Evolutionary conservation across 2,329 filamentous ascomycete species (phyloP).

Genomic region (Elsinoe perseae): DNA sequence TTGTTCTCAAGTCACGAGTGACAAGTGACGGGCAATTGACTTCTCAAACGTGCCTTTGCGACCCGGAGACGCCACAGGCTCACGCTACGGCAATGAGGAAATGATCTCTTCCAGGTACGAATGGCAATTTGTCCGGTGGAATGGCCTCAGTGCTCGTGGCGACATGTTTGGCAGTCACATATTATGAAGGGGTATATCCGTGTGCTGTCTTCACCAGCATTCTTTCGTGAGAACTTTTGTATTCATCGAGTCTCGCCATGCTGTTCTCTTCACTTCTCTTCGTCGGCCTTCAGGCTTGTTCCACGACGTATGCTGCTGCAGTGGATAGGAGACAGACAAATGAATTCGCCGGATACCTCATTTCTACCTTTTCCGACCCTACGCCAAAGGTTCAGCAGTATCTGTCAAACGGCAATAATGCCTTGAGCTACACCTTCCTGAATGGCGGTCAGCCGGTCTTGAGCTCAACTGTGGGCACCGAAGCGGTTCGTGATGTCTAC

Average conservation of each 20-base stretch:
- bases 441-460: conserved; percentile 46
- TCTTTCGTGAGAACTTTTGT: not conserved
- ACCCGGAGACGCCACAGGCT: not conserved
- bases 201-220: not conserved
- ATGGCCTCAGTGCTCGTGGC: not conserved
- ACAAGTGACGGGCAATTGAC: not conserved
- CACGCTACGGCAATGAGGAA: not conserved
- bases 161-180: not conserved
- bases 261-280: not conserved
- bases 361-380: conserved; percentile 48
- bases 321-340: not conserved
- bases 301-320: not conserved
- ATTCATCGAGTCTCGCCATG: not conserved
- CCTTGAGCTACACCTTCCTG: conserved; percentile 42
- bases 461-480: conserved; percentile 44
- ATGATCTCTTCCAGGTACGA: not conserved
- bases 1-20: conserved; percentile 1
- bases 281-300: not conserved
- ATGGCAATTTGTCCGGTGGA: conserved; percentile 6
- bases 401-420: conserved; percentile 46
- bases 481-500: conserved; percentile 47
- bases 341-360: conserved; percentile 41
- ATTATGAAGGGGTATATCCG: not conserved
- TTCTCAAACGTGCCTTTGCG: not conserved
- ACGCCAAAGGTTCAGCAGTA: conserved; percentile 23